phyloP scores from a whole-genome alignment of 345 rosid species.

The Gossypium anomalum region DNA sequence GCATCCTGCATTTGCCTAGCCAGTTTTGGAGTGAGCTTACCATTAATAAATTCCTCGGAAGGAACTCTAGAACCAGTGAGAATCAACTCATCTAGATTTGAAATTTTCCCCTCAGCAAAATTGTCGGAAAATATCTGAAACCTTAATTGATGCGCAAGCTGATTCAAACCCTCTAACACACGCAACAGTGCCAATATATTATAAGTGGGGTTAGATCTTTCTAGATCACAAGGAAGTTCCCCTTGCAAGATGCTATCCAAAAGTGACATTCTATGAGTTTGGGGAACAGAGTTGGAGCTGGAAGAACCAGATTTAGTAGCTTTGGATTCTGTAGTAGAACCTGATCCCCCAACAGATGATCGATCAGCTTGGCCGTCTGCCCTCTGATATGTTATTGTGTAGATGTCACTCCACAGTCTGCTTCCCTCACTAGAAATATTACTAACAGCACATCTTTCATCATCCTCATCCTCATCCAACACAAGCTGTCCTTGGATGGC shows the following conservation, averaged over 20 bases:
- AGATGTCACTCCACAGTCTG: constrained; percentile 81
- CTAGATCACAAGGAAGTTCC: constrained; percentile 92
- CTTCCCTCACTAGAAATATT: constrained; percentile 90
- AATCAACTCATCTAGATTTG: constrained; percentile 51
- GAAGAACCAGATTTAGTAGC: constrained; percentile 48
- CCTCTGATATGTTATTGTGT: constrained; percentile 83
- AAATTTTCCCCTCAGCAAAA: constrained; percentile 67
- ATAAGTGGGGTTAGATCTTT: constrained; percentile 87
- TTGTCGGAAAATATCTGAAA: constrained; percentile 52
- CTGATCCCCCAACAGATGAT: constrained; percentile 62
- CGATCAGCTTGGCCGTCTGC: constrained; percentile 77
- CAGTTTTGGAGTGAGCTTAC: constrained; percentile 95
- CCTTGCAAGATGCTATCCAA: constrained; percentile 90
- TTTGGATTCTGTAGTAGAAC: constrained; percentile 45
- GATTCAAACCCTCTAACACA: constrained; percentile 88
- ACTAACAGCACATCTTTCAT: constrained; percentile 75
- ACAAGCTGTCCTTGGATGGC: constrained; percentile 94
- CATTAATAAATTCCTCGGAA: constrained; percentile 71
- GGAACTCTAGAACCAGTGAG: constrained; percentile 53
- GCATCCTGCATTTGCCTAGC: constrained; percentile 98
- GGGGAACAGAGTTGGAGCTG: constrained; percentile 45
- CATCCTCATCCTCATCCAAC: constrained; percentile 75
- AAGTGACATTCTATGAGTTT: constrained; percentile 52
- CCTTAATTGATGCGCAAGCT: constrained; percentile 83
- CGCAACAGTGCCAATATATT: constrained; percentile 78